Base-by-base conservation (phyloP, 257 asterid species). In the Rhazya stricta region DNA sequence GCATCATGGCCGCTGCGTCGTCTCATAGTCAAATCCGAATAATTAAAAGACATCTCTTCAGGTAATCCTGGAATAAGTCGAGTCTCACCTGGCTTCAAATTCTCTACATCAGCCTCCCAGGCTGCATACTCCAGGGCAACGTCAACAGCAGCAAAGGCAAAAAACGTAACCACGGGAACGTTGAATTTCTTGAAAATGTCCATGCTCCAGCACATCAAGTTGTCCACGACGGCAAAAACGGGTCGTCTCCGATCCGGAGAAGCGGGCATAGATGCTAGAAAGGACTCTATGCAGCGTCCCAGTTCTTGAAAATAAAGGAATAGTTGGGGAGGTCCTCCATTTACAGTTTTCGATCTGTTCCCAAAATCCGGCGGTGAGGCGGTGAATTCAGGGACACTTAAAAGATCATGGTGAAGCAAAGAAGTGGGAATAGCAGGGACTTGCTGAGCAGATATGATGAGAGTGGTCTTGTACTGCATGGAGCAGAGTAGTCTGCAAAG, bases 201-300 rank as follows among this genome's bases (percentile, higher is more conserved):
- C 16, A 77, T 83, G 82, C 90, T 86, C 90, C 90, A 83, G 72
- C 84, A 76, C 94, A 89, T 89, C 92, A 89, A 81, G 46, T 81
- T 83, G 50, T 91, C 97, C 72, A 88, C 74, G 69, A 91, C 81
- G 1, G 85, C 92, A 25, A 86, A 87, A 13, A 74, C 77, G 54
- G 93, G 89, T 43, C 74, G 78, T 77, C 19, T 19, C 67, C 23
- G 69, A 19, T 76, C 82, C 75, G 79, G 48, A 18, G 79, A 69
- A 30, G 43, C 21, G 50, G 72, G 77, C 73, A 88, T 78, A 30
- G 54, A 72, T 0, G 82, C 48, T 19, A 60, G 67, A 18, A 60
- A 21, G 5, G 67, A 25, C 36, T 60, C 67, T n/a, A 60, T 3
- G 37, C 25, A 60, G 11, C 10, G 4, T 27, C 15, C 67, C 37